Percentiles rank a stretch among this genome's conserved stretches.
Evolutionary conservation across 768 basidiomycete genomes (phyloP).

Genomic region (Hericium coralloides): DNA sequence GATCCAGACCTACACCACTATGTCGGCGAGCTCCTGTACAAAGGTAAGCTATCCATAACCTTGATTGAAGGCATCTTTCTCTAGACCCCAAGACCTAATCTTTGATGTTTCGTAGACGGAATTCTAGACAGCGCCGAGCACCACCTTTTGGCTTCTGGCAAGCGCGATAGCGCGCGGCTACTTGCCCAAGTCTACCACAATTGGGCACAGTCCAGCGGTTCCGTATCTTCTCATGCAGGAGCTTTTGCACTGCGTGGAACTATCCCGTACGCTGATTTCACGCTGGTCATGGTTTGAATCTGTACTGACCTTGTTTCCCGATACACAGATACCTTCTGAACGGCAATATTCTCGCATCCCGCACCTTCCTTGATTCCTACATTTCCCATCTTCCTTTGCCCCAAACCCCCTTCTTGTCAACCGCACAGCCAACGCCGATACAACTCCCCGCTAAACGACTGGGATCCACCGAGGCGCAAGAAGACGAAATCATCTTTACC

Average conservation of each 20-base stretch:
- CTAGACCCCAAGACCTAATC: neutral
- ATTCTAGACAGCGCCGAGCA: slow-evolving; percentile 67
- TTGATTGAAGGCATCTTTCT: neutral
- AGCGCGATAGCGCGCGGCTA: slow-evolving; percentile 78
- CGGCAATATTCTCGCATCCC: slow-evolving; percentile 86
- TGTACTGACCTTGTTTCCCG: slow-evolving; percentile 1
- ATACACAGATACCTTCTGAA: slow-evolving; percentile 63
- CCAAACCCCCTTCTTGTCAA: slow-evolving; percentile 31
- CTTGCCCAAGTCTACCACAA: slow-evolving; percentile 82
- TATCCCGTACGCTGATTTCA: slow-evolving; percentile 58
- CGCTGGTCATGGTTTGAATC: neutral
- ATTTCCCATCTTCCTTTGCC: slow-evolving; percentile 50
- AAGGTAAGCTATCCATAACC: slow-evolving; percentile 40
- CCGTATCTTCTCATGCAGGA: slow-evolving; percentile 29
- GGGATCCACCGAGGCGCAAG: slow-evolving; percentile 10
- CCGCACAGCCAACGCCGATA: slow-evolving; percentile 26
- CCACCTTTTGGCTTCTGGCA: slow-evolving; percentile 79
- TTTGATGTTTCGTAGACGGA: slow-evolving; percentile 43
- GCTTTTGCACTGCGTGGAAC: slow-evolving; percentile 79
- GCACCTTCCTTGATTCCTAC: slow-evolving; percentile 85
- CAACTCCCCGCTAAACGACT: slow-evolving; percentile 29
- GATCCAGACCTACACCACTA: slow-evolving; percentile 87
- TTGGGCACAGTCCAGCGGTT: slow-evolving; percentile 51
- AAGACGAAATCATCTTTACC: slow-evolving; percentile 66
- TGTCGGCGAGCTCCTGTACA: slow-evolving; percentile 79